Conservation (phyloP, 495 filamentous ascomycete species). For the Neurospora tetraspora region DNA sequence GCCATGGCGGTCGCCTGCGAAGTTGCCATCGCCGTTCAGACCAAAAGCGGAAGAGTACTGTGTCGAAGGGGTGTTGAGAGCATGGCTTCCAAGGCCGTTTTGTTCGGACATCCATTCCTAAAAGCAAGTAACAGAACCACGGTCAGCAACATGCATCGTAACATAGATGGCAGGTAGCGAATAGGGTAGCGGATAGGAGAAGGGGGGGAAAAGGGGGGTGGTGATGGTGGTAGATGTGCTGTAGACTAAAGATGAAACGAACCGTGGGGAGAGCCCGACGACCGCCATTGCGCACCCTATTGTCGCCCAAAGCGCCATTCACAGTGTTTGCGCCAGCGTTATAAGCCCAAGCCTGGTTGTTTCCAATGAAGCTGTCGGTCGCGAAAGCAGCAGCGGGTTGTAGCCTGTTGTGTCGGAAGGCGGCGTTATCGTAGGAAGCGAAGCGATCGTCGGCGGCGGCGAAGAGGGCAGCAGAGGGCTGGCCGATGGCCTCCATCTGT, state of each 20-base stretch:
- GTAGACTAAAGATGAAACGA: slow-evolving; percentile 15
- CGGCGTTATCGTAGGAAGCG: slow-evolving; percentile 42
- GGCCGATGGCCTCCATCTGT: slow-evolving; percentile 29
- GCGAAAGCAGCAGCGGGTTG: slow-evolving; percentile 36
- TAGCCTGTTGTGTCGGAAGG: slow-evolving; percentile 51
- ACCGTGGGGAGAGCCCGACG: slow-evolving; percentile 40
- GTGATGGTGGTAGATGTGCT: not conserved
- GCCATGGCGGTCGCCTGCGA: slow-evolving; percentile 18
- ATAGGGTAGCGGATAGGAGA: not conserved
- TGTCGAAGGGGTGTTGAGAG: slow-evolving; percentile 26
- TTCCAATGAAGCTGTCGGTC: slow-evolving; percentile 32
- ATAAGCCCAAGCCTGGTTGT: slow-evolving; percentile 42
- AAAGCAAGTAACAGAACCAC: slow-evolving; percentile 2
- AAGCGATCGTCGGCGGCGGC: slow-evolving; percentile 41
- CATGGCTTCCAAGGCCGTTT: slow-evolving; percentile 29
- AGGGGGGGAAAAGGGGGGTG: not conserved
- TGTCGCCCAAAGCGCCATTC: slow-evolving; percentile 38
- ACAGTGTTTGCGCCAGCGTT: slow-evolving; percentile 35
- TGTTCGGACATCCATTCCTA: slow-evolving; percentile 42
- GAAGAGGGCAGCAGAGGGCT: slow-evolving; percentile 27
- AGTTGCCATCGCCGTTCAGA: slow-evolving; percentile 21
- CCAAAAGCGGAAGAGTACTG: slow-evolving; percentile 19
- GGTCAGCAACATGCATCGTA: not conserved
- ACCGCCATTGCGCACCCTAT: slow-evolving; percentile 32
- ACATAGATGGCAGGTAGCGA: not conserved